phyloP scores from a whole-genome alignment of 2,329 filamentous ascomycete species.

The Colletotrichum tropicale region DNA sequence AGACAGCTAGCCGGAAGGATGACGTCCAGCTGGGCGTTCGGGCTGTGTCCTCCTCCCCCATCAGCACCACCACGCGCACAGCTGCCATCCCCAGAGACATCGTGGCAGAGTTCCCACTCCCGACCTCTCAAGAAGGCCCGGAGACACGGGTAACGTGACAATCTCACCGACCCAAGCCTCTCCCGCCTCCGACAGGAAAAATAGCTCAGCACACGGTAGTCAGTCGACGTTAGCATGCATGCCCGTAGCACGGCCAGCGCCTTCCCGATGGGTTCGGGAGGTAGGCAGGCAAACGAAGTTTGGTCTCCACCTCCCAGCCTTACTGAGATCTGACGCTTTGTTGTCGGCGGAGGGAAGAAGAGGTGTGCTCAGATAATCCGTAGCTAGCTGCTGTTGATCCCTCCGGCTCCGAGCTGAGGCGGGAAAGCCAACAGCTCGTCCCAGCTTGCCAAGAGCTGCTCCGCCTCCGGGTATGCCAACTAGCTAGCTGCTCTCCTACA shows the following conservation, averaged over 20 bases:
- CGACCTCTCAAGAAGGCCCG: not conserved
- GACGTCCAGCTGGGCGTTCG: not conserved
- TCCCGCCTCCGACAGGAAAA: not conserved
- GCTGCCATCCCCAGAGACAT: not conserved
- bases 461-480: not conserved
- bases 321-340: not conserved
- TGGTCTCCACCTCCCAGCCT: not conserved
- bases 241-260: not conserved
- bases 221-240: not conserved
- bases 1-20: not conserved
- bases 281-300: not conserved
- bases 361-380: not conserved
- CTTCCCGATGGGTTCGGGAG: not conserved
- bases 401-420: not conserved
- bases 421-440: not conserved
- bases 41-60: not conserved
- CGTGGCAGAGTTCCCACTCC: not conserved
- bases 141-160: not conserved
- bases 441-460: not conserved
- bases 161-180: not conserved
- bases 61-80: not conserved
- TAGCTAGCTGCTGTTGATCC: not conserved
- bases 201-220: not conserved
- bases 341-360: fast-evolving
- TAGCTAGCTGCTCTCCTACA: not conserved